Evolutionary conservation across 1,284 basidiomycete genomes (phyloP), one percentile per base, ranked within the genome.

Genomic region (Ganoderma boninense): DNA sequence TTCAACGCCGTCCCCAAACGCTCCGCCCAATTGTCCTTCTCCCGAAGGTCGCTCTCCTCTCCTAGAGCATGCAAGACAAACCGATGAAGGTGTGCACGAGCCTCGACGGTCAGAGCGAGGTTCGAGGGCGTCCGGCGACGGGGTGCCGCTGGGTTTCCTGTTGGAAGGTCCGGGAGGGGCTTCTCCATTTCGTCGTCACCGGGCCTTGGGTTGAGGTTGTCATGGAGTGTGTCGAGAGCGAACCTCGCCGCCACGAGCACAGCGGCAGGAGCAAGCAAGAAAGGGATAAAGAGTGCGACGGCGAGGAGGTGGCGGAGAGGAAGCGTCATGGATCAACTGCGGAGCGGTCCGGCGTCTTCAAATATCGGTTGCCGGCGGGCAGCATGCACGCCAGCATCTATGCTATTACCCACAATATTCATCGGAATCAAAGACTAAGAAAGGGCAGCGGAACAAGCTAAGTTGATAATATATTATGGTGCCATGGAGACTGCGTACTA

Each of bases 121-220:
- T 70, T 64, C 40, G 43, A 62, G 2, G 62, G 43, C 38, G 32
- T 35, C 44, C 65, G 69, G 20, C 68, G 62, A 20, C 68, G 70
- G 2, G 69, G 63, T 62, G 59, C 44, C 8, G 70, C 57, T 42
- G 38, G 26, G 26, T 32, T 23, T 43, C n/a, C 49, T 13, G 62
- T 52, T 32, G 79, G 79, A 42, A 80, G 43, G 32, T 77, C 70
- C 10, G 79, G 79, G 26, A 80, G 75, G 29, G 79, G 79, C 73
- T 80, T 80, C 64, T 80, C 77, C 65, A 73, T 73, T 26, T 46
- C 54, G 66, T 60, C 52, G 49, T 29, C 62, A 32, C 8, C 29
- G 26, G 26, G 35, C 13, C 4, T 26, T 23, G 14, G 2, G 35
- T 40, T 65, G 32, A 69, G 49, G 7, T 59, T 49, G 46, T 64